Conservation (phyloP, 768 basidiomycete species). For the Phaffia tasmanica region DNA sequence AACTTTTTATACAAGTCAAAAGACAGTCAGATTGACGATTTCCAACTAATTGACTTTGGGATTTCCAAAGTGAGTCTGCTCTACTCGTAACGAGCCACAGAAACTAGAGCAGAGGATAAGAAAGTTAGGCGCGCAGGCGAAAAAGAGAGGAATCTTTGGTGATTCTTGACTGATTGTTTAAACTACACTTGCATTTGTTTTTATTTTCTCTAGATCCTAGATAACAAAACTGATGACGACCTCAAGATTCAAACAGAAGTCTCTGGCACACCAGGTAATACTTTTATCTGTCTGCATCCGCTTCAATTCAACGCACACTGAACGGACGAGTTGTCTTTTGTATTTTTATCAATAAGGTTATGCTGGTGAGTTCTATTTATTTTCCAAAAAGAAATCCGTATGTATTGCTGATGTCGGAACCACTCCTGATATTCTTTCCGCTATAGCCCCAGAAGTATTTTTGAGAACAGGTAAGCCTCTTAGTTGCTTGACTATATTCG, state of each 20-base stretch:
- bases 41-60: conserved; percentile 24
- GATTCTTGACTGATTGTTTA: no score
- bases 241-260: conserved; percentile 23
- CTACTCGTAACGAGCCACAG: background rate
- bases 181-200: background rate
- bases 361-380: conserved; percentile 8
- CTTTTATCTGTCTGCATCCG: no score
- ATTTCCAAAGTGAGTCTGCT: conserved; percentile 15
- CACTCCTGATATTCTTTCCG: background rate
- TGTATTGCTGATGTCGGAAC: background rate
- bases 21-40: conserved; percentile 18
- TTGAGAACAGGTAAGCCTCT: conserved; percentile 9
- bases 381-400: background rate
- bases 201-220: conserved; percentile 2
- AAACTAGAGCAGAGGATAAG: no score
- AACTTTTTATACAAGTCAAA: conserved; percentile 22
- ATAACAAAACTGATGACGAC: conserved; percentile 11
- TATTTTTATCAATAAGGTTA: background rate
- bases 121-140: no score
- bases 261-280: conserved; percentile 16
- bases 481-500: background rate
- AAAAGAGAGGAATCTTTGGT: no score
- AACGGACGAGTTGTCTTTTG: no score
- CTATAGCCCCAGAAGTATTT: conserved; percentile 21
- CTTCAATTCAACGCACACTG: no score